Evolutionary conservation across 2,329 filamentous ascomycete genomes (phyloP).

Genomic region (Venturia oleaginea): DNA sequence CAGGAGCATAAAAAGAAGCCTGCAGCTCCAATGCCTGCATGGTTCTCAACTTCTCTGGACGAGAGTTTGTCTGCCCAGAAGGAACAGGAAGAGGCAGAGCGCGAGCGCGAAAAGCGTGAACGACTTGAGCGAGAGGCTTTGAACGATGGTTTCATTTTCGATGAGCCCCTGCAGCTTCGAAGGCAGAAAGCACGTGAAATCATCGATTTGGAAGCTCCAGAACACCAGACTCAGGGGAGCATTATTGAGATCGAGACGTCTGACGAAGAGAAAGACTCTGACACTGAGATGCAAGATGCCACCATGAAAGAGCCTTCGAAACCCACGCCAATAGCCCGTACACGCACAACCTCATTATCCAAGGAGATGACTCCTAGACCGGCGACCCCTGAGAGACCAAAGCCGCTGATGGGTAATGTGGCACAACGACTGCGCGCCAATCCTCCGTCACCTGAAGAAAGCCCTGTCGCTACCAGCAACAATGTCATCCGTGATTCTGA

Average conservation of each 20-base stretch:
- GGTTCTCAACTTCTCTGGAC: conserved; percentile 54
- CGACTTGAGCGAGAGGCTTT: conserved; percentile 39
- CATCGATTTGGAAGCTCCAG: conserved; percentile 38
- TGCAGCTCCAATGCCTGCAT: conserved; percentile 62
- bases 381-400: not conserved
- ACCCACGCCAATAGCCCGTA: not conserved
- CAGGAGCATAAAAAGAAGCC: conserved; percentile 28
- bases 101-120: conserved; percentile 5
- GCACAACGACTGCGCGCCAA: not conserved
- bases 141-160: conserved; percentile 53
- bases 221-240: conserved; percentile 34
- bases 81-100: conserved; percentile 29
- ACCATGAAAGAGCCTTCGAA: not conserved
- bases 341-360: not conserved
- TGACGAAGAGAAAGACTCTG: conserved; percentile 39
- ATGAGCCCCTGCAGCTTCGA: conserved; percentile 48
- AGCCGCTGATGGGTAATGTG: not conserved
- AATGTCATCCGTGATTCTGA: not conserved
- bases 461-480: not conserved
- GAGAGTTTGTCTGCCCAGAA: conserved; percentile 47
- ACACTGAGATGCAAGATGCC: not conserved
- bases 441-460: not conserved
- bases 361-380: not conserved
- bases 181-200: conserved; percentile 45
- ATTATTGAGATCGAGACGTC: conserved; percentile 56